Conservation (phyloP, 108 stramenopile genomes). For the Aureococcus anophagefferens region DNA sequence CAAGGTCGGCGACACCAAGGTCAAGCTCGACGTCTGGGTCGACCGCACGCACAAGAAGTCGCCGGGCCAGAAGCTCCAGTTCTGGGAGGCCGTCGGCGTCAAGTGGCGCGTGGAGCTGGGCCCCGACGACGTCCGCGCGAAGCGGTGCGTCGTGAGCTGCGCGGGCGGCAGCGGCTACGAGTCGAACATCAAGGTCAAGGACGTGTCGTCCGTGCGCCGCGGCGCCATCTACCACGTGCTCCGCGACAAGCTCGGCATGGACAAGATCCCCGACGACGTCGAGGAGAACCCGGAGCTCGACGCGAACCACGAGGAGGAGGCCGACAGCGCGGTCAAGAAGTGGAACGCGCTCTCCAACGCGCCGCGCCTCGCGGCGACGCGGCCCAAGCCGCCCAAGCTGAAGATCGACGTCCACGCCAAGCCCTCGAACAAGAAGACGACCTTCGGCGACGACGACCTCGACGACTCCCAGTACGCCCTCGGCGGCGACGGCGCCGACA, state of each 20-base stretch:
- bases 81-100: not conserved
- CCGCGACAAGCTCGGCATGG: not conserved
- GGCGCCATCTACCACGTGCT: not conserved
- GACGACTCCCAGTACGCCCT: not conserved
- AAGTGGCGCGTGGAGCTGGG: not conserved
- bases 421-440: not conserved
- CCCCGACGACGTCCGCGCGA: not conserved
- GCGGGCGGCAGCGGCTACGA: not conserved
- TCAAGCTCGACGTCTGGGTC: not conserved
- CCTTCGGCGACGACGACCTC: not conserved
- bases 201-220: not conserved
- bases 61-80: not conserved
- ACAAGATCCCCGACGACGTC: not conserved
- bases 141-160: not conserved
- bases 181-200: not conserved
- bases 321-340: not conserved
- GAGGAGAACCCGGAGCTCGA: not conserved
- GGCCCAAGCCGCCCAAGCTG: not conserved
- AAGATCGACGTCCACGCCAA: not conserved
- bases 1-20: not conserved
- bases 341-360: not conserved
- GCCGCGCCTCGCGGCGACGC: not conserved
- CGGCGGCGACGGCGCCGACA: too few species aligned
- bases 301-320: not conserved
- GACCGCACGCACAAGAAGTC: not conserved